Evolutionary conservation across 1,284 basidiomycete species (phyloP).

Genomic region (Leccinum subfulvum): DNA sequence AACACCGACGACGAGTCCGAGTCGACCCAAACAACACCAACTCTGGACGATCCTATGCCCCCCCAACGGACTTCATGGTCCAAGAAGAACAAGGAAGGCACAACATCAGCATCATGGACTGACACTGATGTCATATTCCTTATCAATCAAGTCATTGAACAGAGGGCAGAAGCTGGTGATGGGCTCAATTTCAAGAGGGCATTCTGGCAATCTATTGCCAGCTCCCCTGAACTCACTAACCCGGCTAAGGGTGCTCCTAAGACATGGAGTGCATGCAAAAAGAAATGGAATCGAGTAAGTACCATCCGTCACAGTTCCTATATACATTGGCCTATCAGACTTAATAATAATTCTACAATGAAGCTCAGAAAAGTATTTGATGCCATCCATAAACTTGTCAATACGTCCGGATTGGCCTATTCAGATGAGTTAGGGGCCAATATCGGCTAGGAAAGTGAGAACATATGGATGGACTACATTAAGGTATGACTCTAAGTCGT

Average conservation of each 20-base stretch:
- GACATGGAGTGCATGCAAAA: neutral
- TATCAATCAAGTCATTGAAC: neutral
- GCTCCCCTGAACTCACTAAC: neutral
- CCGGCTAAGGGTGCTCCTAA: neutral
- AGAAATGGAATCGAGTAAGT: neutral
- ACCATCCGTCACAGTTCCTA: neutral
- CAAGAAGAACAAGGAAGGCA: neutral
- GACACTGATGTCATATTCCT: neutral
- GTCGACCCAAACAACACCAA: too few species aligned
- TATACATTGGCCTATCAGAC: neutral
- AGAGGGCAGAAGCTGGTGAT: neutral
- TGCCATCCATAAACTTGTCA: neutral
- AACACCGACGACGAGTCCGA: too few species aligned
- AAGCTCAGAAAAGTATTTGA: neutral
- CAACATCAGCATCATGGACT: neutral
- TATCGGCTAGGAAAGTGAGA: too few species aligned
- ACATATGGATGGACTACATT: neutral
- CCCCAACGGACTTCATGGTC: neutral
- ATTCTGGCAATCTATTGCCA: neutral
- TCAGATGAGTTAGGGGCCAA: too few species aligned
- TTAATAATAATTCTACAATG: neutral
- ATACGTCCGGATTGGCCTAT: neutral
- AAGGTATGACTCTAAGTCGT: neutral
- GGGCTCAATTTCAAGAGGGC: neutral
- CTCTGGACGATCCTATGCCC: too few species aligned